phyloP scores from a whole-genome alignment of 2,329 filamentous ascomycete genomes.

The Pleoardoris graminearum region DNA sequence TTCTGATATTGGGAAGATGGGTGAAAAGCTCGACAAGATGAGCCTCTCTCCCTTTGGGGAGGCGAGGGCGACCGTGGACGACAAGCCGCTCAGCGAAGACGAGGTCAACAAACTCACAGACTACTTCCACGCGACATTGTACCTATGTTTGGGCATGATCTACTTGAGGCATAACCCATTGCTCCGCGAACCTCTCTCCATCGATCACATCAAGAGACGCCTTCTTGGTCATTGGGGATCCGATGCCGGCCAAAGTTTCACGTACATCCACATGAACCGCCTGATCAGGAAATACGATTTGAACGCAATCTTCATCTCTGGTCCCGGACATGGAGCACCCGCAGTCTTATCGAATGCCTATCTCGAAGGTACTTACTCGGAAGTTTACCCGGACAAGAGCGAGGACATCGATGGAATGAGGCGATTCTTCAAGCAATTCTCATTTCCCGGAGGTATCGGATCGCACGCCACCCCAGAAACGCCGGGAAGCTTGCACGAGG shows the following conservation, averaged over 20 bases:
- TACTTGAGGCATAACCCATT: slow-evolving; percentile 76
- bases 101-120: slow-evolving; percentile 71
- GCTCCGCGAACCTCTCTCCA: slow-evolving; percentile 67
- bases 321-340: slow-evolving; percentile 77
- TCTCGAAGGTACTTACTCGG: slow-evolving; percentile 75
- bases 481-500: slow-evolving; percentile 75
- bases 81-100: slow-evolving; percentile 64
- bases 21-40: slow-evolving; percentile 34
- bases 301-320: slow-evolving; percentile 72
- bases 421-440: slow-evolving; percentile 81
- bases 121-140: slow-evolving; percentile 75
- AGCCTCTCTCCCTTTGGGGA: slow-evolving; percentile 64
- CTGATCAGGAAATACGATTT: slow-evolving; percentile 80
- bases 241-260: slow-evolving; percentile 79
- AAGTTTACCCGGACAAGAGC: slow-evolving; percentile 75
- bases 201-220: slow-evolving; percentile 73
- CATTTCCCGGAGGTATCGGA: slow-evolving; percentile 77
- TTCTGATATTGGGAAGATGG: slow-evolving; percentile 28
- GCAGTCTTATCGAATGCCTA: slow-evolving; percentile 76
- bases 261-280: slow-evolving; percentile 80
- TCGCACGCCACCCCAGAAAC: slow-evolving; percentile 80
- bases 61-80: slow-evolving; percentile 65
- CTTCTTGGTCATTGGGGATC: slow-evolving; percentile 79
- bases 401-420: slow-evolving; percentile 70
- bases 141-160: slow-evolving; percentile 78